Evolutionary conservation across 768 basidiomycete genomes (phyloP).

Genomic region (Boletus edulis): DNA sequence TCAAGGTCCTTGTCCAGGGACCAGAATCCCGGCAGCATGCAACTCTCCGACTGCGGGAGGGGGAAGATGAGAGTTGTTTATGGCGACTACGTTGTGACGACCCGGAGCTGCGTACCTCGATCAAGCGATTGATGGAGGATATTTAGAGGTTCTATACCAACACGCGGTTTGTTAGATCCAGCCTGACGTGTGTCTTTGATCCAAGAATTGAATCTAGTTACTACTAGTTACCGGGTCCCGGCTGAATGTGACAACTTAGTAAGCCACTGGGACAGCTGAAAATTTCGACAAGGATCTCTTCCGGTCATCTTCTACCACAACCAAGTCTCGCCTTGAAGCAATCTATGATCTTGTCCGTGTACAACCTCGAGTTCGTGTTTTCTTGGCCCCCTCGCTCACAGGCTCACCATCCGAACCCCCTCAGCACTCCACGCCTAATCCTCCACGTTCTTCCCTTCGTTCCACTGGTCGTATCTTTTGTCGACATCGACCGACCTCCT

Average conservation of each 20-base stretch:
- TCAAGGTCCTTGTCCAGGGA: slow-evolving; percentile 53
- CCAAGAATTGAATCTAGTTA: too few species aligned
- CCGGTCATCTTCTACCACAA: not conserved
- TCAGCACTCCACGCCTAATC: slow-evolving; percentile 31
- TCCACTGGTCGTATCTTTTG: slow-evolving; percentile 56
- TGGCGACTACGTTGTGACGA: slow-evolving; percentile 66
- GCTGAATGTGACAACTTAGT: too few species aligned
- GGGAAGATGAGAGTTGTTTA: slow-evolving; percentile 67
- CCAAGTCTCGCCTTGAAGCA: slow-evolving; percentile 20
- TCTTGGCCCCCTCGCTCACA: not conserved
- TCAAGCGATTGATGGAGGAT: slow-evolving; percentile 43
- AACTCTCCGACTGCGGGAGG: slow-evolving; percentile 55
- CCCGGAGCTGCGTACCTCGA: slow-evolving; percentile 36
- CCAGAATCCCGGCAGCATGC: slow-evolving; percentile 27
- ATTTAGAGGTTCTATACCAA: not conserved
- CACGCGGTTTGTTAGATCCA: too few species aligned
- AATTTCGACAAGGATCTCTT: slow-evolving; percentile 15
- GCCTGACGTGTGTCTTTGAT: too few species aligned
- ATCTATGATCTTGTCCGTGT: slow-evolving; percentile 55
- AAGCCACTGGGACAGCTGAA: too few species aligned
- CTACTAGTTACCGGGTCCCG: too few species aligned
- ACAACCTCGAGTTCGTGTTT: slow-evolving; percentile 26
- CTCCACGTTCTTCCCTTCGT: slow-evolving; percentile 52
- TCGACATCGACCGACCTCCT: slow-evolving; percentile 78
- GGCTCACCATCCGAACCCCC: slow-evolving; percentile 1